Base-by-base conservation (phyloP, 441 rosid species). In the Isatis lusitanica region DNA sequence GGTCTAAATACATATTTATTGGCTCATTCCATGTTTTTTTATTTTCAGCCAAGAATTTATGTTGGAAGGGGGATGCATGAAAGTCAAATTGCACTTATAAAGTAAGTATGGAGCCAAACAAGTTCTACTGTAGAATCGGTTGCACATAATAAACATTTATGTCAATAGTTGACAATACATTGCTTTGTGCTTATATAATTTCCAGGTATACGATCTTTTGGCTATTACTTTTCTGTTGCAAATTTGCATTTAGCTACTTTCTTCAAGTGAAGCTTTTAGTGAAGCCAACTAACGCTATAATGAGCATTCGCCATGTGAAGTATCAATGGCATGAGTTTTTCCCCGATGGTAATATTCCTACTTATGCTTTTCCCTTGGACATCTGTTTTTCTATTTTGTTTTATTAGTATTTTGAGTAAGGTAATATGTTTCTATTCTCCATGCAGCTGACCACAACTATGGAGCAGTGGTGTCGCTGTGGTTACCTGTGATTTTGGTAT, bases 51-150 rank as follows among this genome's bases (percentile, higher is more conserved):
- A 71, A 90, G 99, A 83, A 85, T 93, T 67, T 96, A 93, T 64
- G 78, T 96, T 35, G 99, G 98, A 58, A 89, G 98, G 80, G 99
- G 99, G 74, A 93, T 96, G 98, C 99, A 96, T 80, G 99, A 96
- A 83, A 96, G 98, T 77, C 99, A 96, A 77, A 84, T 93, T 84
- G 74, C 96, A 64, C 94, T 96, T 53, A 64, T 96, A 62, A 93
- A 91, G 99, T 96, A 79, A 90, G 98, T 85, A 50, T 53, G 24
- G 33, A 61, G 70, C 38, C 48, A 60, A 52, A 65, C 39, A 78
- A 65, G 24, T 43, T 63, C 9, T 66, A 43, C 12, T 59, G 47
- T 43, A 63, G 11, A 66, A 73, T 17, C 44, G 43, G 72, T 35
- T 5, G 30, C 61, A 42, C 48, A 51, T 35, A 39, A 63, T 39